Base-by-base conservation (phyloP, 2,329 filamentous ascomycete species). In the Neonectria faginata region DNA sequence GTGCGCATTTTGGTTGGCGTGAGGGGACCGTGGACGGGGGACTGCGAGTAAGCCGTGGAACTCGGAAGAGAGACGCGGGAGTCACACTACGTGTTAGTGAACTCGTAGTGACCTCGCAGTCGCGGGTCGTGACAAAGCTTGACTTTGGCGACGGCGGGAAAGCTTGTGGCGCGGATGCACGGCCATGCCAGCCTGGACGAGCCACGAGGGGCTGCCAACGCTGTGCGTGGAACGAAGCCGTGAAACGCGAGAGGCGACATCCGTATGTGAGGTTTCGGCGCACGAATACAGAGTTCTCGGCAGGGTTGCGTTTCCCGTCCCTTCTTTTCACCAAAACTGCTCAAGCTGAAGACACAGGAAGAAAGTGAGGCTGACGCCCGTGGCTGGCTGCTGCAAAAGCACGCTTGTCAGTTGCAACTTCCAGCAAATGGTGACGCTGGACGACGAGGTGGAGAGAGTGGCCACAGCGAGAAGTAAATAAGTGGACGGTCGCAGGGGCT, bases 131-230 rank as follows among this genome's bases (percentile, higher is more conserved):
- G 55, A 31, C 55, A 57, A 57, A 50, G 42, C 41, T 67, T 68
- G 64, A 63, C 50, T 59, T 66, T 29, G 55, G 64, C 54, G 52
- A 55, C 20, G 53, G 60, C 62, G 64, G 59, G 59, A 73, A 70
- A 73, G 67, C 57, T 73, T 70, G 47, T 65, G 41, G 61, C 58
- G 57, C 59, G 52, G 27, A 39, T 48, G 47, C 29, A 36, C 22
- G 16, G 29, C 29, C 27, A 51, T 33, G 29, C 25, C 33, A 44
- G 53, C 53, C 29, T 56, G 25, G 9, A 36, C 9, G 47, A 53
- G 39, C 41, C 42, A 45, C 44, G 42, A 41, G 42, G 55, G 55
- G 53, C 18, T 29, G 25, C 39, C 53, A 39, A 44, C 42, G 36
- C 39, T 7, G 36, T 12, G 33, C 29, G 42, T 50, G 50, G 48